Percentiles rank a stretch among this genome's conserved stretches.
These are phyloP conservation scores for Aspergillus tamarii DNA, from an alignment of 2,329 filamentous ascomycete species.

Conservation along the genomic window DNA sequence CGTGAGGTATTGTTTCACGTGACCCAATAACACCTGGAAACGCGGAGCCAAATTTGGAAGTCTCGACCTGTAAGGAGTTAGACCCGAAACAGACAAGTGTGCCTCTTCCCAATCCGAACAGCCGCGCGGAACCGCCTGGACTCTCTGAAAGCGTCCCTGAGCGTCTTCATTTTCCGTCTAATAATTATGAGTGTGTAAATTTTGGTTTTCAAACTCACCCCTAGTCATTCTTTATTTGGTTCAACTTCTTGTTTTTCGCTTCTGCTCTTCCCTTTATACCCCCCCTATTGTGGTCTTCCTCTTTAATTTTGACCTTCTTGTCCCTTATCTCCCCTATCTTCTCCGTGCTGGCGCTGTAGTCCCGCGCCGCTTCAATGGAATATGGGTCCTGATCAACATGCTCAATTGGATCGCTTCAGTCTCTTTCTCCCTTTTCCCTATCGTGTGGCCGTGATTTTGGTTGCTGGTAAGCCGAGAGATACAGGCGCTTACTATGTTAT, in stretches of 20 bases:
- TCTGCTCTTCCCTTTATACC: background rate
- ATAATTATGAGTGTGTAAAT: conserved; percentile 19
- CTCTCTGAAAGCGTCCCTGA: conserved; percentile 23
- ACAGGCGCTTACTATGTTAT: background rate
- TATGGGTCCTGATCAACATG: conserved; percentile 46
- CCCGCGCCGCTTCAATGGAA: conserved; percentile 38
- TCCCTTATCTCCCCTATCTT: conserved; percentile 15
- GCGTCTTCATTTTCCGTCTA: conserved; percentile 20
- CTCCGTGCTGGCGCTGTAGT: conserved; percentile 17
- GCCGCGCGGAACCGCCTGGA: conserved; percentile 22
- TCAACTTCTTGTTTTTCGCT: background rate
- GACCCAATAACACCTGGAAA: conserved; percentile 4
- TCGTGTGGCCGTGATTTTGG: conserved; percentile 81
- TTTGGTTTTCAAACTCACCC: conserved; percentile 31
- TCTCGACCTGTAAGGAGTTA: conserved; percentile 14
- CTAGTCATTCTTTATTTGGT: conserved; percentile 38
- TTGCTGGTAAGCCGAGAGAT: conserved; percentile 66
- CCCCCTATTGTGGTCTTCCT: background rate
- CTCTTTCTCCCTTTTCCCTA: conserved; percentile 85
- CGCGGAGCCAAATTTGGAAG: conserved; percentile 14
- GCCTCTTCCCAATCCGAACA: conserved; percentile 10
- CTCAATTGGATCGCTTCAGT: conserved; percentile 78
- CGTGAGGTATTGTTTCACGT: conserved; percentile 14
- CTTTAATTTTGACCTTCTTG: conserved; percentile 7
- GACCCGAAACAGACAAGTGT: conserved; percentile 15